phyloP scores from a whole-genome alignment of 1,284 basidiomycete genomes.

The Naganishia sp. region DNA sequence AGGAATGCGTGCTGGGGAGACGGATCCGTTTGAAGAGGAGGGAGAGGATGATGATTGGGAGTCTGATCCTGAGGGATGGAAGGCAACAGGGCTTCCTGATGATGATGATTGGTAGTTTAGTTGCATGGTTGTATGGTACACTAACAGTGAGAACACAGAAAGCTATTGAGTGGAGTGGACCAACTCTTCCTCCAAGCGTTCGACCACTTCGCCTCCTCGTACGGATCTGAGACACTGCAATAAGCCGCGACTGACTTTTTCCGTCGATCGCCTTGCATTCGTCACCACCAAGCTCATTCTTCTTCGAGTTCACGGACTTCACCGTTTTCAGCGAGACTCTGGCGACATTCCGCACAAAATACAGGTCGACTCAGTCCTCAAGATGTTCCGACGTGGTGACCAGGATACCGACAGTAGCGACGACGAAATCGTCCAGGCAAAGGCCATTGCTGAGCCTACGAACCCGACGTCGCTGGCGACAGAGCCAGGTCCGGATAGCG shows the following conservation, averaged over 20 bases:
- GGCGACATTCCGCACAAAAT: background rate
- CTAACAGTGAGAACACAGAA: background rate
- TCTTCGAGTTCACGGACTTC: background rate
- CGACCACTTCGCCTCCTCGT: background rate
- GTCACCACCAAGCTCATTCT: background rate
- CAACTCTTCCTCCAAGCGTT: too few species aligned
- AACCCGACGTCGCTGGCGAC: background rate
- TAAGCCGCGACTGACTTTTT: background rate
- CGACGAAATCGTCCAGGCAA: background rate
- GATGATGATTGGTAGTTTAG: constrained; percentile 39
- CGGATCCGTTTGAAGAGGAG: constrained; percentile 22
- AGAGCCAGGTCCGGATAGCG: constrained; percentile 53
- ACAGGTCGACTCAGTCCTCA: background rate
- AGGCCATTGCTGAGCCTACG: background rate
- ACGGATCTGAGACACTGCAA: background rate
- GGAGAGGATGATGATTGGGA: constrained; percentile 42
- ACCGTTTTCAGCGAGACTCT: background rate
- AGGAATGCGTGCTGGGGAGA: background rate
- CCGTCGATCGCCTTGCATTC: background rate
- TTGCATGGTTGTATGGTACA: background rate
- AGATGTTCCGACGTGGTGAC: constrained; percentile 22
- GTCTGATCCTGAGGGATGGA: constrained; percentile 42
- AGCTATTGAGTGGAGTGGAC: too few species aligned
- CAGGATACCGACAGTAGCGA: constrained; percentile 19
- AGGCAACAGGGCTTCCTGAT: constrained; percentile 33